A percentile compares a stretch with the other conserved stretches of the same genome.
These are phyloP conservation scores for Teratosphaeria gauchensis DNA, from an alignment of 2,329 filamentous ascomycete species.

Conservation along the genomic window DNA sequence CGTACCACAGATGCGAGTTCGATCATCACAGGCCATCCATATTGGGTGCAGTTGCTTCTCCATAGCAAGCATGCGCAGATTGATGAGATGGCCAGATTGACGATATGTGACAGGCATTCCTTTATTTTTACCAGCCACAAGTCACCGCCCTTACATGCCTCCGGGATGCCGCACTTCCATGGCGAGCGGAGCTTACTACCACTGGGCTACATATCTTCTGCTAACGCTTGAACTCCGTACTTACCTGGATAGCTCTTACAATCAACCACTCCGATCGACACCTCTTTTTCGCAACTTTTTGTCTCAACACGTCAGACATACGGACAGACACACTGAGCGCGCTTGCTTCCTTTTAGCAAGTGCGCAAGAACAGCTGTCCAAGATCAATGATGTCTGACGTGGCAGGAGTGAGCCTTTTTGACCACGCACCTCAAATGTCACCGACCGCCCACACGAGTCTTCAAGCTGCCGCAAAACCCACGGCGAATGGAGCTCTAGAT, in stretches of 20 bases:
- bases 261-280: no score
- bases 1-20: neutral
- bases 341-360: no score
- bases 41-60: neutral
- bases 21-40: neutral
- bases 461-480: no score
- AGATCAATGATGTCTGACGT: no score
- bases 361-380: no score
- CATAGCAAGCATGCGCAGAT: neutral
- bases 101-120: neutral
- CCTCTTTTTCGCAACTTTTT: neutral
- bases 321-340: no score
- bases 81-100: neutral
- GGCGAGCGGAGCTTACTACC: neutral
- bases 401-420: no score
- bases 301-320: neutral
- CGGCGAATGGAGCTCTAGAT: no score
- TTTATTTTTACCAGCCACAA: neutral
- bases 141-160: neutral
- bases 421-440: no score
- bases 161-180: neutral
- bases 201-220: neutral
- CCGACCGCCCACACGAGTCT: no score
- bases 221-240: neutral
- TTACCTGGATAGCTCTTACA: neutral